These are phyloP conservation scores for Phytophthora palmivora DNA, from an alignment of 352 stramenopile species.

Conservation along the genomic window DNA sequence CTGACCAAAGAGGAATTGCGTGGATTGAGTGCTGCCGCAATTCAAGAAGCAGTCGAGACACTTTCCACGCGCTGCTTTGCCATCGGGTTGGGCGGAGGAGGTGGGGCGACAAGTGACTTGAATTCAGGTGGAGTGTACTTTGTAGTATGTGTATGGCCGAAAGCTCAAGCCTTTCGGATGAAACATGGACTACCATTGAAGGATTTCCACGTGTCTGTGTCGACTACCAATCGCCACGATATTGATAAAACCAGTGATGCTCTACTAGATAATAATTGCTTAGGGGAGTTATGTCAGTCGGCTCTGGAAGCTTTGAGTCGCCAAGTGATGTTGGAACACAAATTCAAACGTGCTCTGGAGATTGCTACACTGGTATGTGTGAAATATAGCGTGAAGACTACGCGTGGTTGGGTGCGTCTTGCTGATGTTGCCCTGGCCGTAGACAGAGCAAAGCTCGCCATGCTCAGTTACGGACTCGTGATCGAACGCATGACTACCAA, in stretches of 20 bases:
- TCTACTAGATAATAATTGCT: constrained; percentile 23
- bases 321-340: constrained; percentile 41
- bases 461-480: constrained; percentile 43
- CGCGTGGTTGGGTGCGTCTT: constrained; percentile 42
- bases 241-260: constrained; percentile 57
- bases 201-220: constrained; percentile 65
- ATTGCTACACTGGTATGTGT: constrained; percentile 41
- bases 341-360: constrained; percentile 24
- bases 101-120: constrained; percentile 14
- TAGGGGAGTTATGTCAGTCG: constrained; percentile 31
- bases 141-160: constrained; percentile 67
- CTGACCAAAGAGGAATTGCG: constrained; percentile 62
- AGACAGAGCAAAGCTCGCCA: constrained; percentile 41
- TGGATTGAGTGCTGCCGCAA: constrained; percentile 23
- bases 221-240: constrained; percentile 48
- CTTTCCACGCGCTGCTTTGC: constrained; percentile 44
- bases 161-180: constrained; percentile 52
- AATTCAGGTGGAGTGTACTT: constrained; percentile 45
- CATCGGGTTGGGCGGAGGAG: constrained; percentile 46
- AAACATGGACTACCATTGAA: constrained; percentile 50
- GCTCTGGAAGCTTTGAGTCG: constrained; percentile 40
- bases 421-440: constrained; percentile 37
- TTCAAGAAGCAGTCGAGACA: constrained; percentile 40
- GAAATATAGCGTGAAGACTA: constrained; percentile 10
- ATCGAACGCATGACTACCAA: constrained; percentile 8